Evolutionary conservation across 768 basidiomycete genomes (phyloP).

Genomic region (Termitomyces heimii): DNA sequence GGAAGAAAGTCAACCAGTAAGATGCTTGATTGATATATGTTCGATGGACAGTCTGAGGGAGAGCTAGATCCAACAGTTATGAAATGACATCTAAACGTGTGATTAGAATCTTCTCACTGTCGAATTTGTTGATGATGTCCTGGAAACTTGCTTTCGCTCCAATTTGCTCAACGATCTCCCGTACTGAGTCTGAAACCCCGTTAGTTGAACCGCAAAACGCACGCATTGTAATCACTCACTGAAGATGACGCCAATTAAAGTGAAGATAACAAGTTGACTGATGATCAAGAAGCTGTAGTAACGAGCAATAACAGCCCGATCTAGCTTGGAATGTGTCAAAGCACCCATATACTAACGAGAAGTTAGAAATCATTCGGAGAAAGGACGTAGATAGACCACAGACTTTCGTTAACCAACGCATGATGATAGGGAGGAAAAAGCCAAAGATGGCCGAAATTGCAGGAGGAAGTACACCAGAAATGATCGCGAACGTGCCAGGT

Average conservation of each 20-base stretch:
- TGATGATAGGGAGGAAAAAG: constrained; percentile 86
- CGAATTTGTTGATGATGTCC: constrained; percentile 40
- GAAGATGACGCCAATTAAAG: constrained; percentile 84
- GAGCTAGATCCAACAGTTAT: constrained; percentile 30
- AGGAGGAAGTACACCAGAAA: constrained; percentile 92
- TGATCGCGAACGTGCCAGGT: constrained; percentile 64
- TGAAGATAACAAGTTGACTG: constrained; percentile 92
- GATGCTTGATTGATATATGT: constrained; percentile 91
- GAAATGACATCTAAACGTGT: neutral
- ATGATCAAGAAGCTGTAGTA: constrained; percentile 94
- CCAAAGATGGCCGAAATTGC: constrained; percentile 84
- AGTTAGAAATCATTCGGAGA: constrained; percentile 37
- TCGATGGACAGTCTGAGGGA: constrained; percentile 68
- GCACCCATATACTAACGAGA: constrained; percentile 51
- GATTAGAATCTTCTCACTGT: constrained; percentile 28
- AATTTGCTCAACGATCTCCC: constrained; percentile 36
- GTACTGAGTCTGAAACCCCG: constrained; percentile 30
- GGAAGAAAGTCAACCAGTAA: constrained; percentile 93
- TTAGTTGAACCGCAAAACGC: neutral
- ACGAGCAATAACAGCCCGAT: constrained; percentile 86
- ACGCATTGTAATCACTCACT: constrained; percentile 56
- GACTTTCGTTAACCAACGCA: constrained; percentile 80
- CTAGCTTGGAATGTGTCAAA: constrained; percentile 70
- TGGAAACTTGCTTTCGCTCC: constrained; percentile 37
- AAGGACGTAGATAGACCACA: constrained; percentile 40